A percentile compares a stretch with the other conserved stretches of the same genome.
phyloP scores from a whole-genome alignment of 192 early-diverging fungal species.

The Dissophora globulifera region DNA sequence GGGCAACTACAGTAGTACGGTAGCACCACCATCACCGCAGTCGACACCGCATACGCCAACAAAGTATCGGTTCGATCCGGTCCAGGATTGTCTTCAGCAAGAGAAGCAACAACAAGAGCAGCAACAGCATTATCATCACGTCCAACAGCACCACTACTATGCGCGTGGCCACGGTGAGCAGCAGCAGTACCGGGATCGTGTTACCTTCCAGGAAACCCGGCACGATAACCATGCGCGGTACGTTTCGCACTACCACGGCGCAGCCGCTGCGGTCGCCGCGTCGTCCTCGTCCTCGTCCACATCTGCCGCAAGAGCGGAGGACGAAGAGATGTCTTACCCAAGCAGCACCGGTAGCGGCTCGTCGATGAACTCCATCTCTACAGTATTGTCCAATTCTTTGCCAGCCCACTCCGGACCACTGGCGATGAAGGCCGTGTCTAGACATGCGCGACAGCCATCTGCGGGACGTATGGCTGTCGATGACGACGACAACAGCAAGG shows the following conservation, averaged over 20 bases:
- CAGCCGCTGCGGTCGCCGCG: constrained; percentile 1
- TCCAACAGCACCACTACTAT: constrained; percentile 5
- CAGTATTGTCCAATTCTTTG: constrained; percentile 10
- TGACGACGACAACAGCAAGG: too few species aligned
- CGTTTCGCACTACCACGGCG: constrained; percentile 1
- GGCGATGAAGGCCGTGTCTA: too few species aligned
- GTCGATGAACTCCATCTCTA: constrained; percentile 39
- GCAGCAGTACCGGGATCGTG: too few species aligned
- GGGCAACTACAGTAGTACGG: not conserved
- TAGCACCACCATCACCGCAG: constrained; percentile 34
- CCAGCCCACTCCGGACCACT: too few species aligned
- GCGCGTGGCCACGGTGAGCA: too few species aligned
- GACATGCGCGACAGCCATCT: too few species aligned
- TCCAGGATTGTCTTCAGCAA: constrained; percentile 48
- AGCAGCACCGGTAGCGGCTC: too few species aligned
- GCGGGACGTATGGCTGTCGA: not conserved
- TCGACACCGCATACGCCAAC: constrained; percentile 51
- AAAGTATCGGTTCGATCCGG: constrained; percentile 48
- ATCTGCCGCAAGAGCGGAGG: constrained; percentile 1
- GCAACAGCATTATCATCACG: not conserved
- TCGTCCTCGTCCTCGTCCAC: too few species aligned
- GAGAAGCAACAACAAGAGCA: constrained; percentile 31
- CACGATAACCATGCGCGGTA: not conserved
- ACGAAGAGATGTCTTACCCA: constrained; percentile 15
- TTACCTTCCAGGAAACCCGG: too few species aligned